Evolutionary conservation across 2,329 filamentous ascomycete species (phyloP), one percentile per base, ranked within the genome.

Genomic region (Fusarium kyushuense): DNA sequence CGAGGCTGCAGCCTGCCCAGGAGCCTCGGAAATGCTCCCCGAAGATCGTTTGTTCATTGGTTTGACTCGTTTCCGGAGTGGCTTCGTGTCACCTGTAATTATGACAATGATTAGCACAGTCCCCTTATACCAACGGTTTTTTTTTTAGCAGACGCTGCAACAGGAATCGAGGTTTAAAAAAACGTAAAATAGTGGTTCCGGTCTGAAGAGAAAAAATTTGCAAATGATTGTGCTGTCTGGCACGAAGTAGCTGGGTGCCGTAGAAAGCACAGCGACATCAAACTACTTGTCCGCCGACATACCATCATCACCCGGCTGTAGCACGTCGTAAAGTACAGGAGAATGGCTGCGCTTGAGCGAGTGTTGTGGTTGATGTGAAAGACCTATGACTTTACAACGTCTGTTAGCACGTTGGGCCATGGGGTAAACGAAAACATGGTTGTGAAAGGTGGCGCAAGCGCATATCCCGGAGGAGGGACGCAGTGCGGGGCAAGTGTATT

Each of bases 271-370:
- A 75, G 75, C 71, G 78, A 76, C 78, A 77, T 74, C 77, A 63
- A 72, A 76, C 72, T 74, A 76, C 72, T 73, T 69, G 71, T 72
- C 69, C 69, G 72, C 78, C 76, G 75, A 90, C 91, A 83, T 91
- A 94, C 92, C 89, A 85, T 92, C 89, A 82, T 91, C 87, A 83
- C 88, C 89, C 77, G 87, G 70, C 65, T 74, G 73, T 61, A 71
- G 67, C 64, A 69, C 86, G 78, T 84, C 85, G 80, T 89, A 88
- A 62, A 79, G 82, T 74, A 92, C 88, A 74, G 91, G 91, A 70
- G 93, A 94, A 70, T 91, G 90, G 84, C 88, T 92, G 79, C 93
- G 88, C 84, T 96, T 96, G 74, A 90, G 82, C 73, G 92, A 91
- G 78, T 92, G 89, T 70, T 89, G 75, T 80, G 77, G 82, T 84